These are phyloP conservation scores for Volvox africanus DNA, from an alignment of 139 green algal species.

Conservation along the genomic window DNA sequence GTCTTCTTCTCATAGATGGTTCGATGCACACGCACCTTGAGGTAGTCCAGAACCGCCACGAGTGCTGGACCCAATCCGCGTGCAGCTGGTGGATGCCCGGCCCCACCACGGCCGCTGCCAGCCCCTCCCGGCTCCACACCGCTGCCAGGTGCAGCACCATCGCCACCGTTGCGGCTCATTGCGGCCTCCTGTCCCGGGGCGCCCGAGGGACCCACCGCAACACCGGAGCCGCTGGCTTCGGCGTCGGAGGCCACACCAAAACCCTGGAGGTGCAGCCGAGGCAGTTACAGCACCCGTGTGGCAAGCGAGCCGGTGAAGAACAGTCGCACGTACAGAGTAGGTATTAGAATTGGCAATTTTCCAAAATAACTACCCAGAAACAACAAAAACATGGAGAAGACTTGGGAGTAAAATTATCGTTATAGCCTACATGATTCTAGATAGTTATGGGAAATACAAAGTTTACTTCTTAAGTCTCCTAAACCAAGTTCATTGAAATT, in stretches of 20 bases:
- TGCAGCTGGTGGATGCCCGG: not conserved
- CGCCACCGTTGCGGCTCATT: constrained; percentile 22
- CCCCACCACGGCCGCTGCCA: not conserved
- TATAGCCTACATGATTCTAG: no score
- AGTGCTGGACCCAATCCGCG: constrained; percentile 76
- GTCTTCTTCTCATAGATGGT: no score
- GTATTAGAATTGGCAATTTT: no score
- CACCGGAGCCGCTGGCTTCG: not conserved
- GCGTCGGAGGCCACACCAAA: not conserved
- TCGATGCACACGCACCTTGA: constrained; percentile 56
- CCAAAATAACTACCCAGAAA: no score
- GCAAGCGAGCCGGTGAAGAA: no score
- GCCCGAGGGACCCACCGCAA: not conserved
- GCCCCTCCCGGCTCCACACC: not conserved
- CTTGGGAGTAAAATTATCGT: no score
- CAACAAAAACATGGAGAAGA: no score
- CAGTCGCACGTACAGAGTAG: no score
- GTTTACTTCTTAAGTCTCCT: no score
- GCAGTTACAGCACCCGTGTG: no score
- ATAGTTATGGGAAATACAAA: no score
- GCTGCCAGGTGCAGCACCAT: not conserved
- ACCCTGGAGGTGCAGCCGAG: not conserved
- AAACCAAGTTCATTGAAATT: no score
- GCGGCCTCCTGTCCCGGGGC: constrained; percentile 30
- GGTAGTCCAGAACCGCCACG: constrained; percentile 82